Conservation (phyloP, 768 basidiomycete species). For the Lactarius pseudohatsudake region DNA sequence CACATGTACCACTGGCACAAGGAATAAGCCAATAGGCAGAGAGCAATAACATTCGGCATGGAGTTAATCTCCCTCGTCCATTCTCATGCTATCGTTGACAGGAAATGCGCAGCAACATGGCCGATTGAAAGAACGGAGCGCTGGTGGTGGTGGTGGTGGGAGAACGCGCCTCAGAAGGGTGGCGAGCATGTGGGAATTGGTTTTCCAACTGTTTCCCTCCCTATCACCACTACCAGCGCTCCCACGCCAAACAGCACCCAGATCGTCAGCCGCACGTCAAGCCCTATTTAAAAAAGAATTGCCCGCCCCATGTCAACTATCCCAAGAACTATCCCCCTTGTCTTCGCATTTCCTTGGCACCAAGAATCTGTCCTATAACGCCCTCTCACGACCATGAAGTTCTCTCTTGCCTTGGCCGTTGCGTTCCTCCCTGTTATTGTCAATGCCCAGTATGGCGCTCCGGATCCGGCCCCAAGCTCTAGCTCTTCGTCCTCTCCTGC, state of each 20-base stretch:
- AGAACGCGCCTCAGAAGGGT: not conserved
- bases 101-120: not conserved
- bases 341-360: not conserved
- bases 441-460: conserved; percentile 41
- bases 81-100: conserved; percentile 2
- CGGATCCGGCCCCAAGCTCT: not conserved
- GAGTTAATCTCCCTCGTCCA: not conserved
- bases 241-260: not conserved
- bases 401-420: conserved; percentile 34
- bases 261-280: not conserved
- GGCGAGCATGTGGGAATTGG: not conserved
- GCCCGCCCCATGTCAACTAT: not conserved
- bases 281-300: conserved; percentile 6
- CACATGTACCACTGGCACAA: not conserved
- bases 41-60: not conserved
- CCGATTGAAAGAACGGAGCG: not conserved
- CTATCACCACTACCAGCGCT: not conserved
- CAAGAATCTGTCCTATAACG: not conserved
- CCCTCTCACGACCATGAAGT: conserved; percentile 34
- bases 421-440: conserved; percentile 38
- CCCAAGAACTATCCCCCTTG: not conserved
- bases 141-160: not conserved
- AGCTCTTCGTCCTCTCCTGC: conserved; percentile 30
- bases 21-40: not conserved
- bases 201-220: not conserved